These are phyloP conservation scores for Podila verticillata DNA, from an alignment of 192 early-diverging fungal species.

Conservation along the genomic window DNA sequence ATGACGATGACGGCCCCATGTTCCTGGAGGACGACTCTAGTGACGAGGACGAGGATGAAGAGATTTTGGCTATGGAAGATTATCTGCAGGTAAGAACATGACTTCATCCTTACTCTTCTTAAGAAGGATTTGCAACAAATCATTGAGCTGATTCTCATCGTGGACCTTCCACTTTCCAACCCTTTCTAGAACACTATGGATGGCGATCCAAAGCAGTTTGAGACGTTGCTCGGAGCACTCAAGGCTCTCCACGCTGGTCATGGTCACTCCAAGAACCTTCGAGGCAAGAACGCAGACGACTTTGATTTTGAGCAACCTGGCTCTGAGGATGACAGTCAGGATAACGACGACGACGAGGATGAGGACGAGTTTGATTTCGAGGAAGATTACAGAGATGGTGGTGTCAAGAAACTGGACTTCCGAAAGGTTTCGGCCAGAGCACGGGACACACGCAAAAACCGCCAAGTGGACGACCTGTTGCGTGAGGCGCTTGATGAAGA, in stretches of 20 bases:
- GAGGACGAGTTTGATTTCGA: conserved; percentile 47
- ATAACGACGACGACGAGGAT: conserved; percentile 10
- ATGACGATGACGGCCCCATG: conserved; percentile 48
- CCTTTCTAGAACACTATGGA: conserved; percentile 26
- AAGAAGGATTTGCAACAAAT: not conserved
- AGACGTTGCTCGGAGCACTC: conserved; percentile 30
- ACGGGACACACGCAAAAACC: conserved; percentile 36
- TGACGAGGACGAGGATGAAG: conserved; percentile 46
- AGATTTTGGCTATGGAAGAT: conserved; percentile 20
- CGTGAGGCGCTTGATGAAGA: conserved; percentile 19
- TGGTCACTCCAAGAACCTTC: conserved; percentile 24
- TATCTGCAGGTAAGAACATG: conserved; percentile 27
- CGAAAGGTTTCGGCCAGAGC: conserved; percentile 11
- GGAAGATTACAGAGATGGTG: conserved; percentile 34
- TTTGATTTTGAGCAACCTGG: conserved; percentile 33
- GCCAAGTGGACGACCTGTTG: conserved; percentile 33
- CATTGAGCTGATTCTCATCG: not conserved
- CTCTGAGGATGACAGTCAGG: conserved; percentile 15
- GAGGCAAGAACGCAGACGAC: conserved; percentile 9
- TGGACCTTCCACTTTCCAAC: not conserved
- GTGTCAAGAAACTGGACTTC: conserved; percentile 36
- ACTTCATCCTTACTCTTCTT: not conserved
- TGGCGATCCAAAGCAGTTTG: conserved; percentile 10
- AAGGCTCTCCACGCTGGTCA: conserved; percentile 22
- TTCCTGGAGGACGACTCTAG: conserved; percentile 17